phyloP scores from a whole-genome alignment of 1,284 basidiomycete genomes.

The Apiotrichum mycotoxinovorans region DNA sequence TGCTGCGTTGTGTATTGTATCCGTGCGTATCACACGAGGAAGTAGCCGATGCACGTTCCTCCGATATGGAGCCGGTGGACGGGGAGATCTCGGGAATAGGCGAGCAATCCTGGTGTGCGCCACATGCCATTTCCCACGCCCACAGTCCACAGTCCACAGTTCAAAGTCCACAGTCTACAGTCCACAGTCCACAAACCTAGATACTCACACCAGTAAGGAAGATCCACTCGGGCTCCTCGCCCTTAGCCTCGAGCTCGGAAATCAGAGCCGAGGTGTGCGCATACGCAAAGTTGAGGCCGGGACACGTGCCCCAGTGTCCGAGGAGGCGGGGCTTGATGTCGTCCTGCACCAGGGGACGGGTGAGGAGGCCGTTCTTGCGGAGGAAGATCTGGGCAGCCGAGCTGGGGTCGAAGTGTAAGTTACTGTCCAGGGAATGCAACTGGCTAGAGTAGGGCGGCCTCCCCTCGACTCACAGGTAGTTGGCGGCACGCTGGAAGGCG shows the following conservation, averaged over 20 bases:
- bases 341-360: conserved; percentile 58
- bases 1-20: too few species aligned
- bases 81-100: too few species aligned
- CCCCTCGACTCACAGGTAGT: conserved; percentile 41
- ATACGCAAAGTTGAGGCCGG: conserved; percentile 72
- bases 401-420: conserved; percentile 5
- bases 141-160: too few species aligned
- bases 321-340: conserved; percentile 76
- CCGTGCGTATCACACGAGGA: neutral
- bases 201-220: conserved; percentile 57
- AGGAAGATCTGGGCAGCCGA: conserved; percentile 68
- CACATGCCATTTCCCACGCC: neutral
- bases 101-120: too few species aligned
- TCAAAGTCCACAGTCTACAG: too few species aligned
- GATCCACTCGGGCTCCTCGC: conserved; percentile 45
- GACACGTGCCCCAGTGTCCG: conserved; percentile 53
- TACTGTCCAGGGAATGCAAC: neutral
- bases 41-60: too few species aligned
- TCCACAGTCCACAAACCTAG: neutral
- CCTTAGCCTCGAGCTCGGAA: conserved; percentile 54
- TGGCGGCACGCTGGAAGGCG: conserved; percentile 49
- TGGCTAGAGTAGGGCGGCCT: neutral
- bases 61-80: too few species aligned
- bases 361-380: conserved; percentile 66
- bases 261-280: conserved; percentile 75